Percentiles rank a stretch among this genome's conserved stretches.
Conservation (phyloP, 345 rosid genomes). For the Eucalyptus curtisii region DNA sequence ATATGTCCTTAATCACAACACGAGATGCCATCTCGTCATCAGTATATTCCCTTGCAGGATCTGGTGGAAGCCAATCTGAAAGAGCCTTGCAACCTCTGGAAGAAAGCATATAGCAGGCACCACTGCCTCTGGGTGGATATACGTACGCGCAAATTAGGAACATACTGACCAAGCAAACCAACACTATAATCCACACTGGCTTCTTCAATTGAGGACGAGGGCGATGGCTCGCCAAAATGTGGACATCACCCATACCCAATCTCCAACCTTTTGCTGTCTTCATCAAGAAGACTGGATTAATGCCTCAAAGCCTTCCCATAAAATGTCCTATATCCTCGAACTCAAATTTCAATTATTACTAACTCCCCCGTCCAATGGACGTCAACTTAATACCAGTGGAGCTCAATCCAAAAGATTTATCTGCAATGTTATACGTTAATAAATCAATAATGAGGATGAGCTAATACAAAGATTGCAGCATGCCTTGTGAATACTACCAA, state of each 20-base stretch:
- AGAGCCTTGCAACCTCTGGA: constrained; percentile 79
- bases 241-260: constrained; percentile 54
- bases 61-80: constrained; percentile 87
- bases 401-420: neutral
- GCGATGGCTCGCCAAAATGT: constrained; percentile 55
- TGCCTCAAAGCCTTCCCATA: neutral
- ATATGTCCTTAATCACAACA: constrained; percentile 58
- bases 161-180: constrained; percentile 61
- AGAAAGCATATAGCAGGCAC: constrained; percentile 74
- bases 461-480: neutral
- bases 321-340: neutral
- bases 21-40: constrained; percentile 82
- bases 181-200: constrained; percentile 74
- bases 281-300: constrained; percentile 27
- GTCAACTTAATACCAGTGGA: neutral
- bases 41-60: constrained; percentile 56
- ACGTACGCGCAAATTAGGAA: constrained; percentile 60
- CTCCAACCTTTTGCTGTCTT: constrained; percentile 67
- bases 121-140: constrained; percentile 66
- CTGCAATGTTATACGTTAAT: neutral
- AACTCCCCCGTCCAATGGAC: neutral
- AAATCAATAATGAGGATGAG: neutral
- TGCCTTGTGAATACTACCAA: neutral
- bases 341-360: neutral
- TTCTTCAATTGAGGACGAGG: constrained; percentile 56